phyloP scores from a whole-genome alignment of 495 filamentous ascomycete genomes.

The Echria macrotheca region DNA sequence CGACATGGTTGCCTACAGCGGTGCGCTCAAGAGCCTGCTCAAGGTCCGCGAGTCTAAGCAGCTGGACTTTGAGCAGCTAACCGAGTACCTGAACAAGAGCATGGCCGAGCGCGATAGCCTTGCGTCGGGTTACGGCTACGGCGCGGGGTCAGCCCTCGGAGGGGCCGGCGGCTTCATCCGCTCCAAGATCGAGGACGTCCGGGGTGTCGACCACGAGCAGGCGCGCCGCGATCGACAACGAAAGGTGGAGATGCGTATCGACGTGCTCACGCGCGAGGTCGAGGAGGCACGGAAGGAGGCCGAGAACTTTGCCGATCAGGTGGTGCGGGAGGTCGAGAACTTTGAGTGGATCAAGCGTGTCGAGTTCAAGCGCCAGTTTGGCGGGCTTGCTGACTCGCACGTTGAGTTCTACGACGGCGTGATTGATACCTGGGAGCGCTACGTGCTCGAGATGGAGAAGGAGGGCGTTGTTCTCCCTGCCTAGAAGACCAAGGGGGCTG shows the following conservation, averaged over 20 bases:
- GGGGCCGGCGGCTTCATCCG: constrained; percentile 84
- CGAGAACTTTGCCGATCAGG: constrained; percentile 90
- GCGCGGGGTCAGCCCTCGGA: constrained; percentile 49
- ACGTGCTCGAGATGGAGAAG: constrained; percentile 81
- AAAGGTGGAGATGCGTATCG: constrained; percentile 86
- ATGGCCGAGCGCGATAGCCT: constrained; percentile 83
- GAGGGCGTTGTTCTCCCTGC: constrained; percentile 41
- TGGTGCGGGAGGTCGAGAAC: constrained; percentile 82
- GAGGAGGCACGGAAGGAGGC: constrained; percentile 76
- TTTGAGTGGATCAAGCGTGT: constrained; percentile 94
- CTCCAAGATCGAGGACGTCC: constrained; percentile 91
- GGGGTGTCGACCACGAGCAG: constrained; percentile 94
- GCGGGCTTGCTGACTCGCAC: constrained; percentile 75
- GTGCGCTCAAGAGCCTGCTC: constrained; percentile 75
- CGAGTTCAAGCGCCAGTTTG: constrained; percentile 85
- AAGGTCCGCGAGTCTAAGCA: constrained; percentile 97
- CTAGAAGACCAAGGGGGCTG: constrained; percentile 16
- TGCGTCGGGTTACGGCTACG: constrained; percentile 58
- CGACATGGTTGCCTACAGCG: constrained; percentile 90
- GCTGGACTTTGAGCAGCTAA: constrained; percentile 92
- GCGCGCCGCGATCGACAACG: constrained; percentile 76
- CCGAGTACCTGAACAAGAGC: constrained; percentile 89
- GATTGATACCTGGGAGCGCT: constrained; percentile 82
- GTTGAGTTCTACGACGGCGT: constrained; percentile 78
- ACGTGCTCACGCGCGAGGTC: constrained; percentile 80